Base-by-base conservation (phyloP, 2,329 filamentous ascomycete species). In the Tolypocladium ovalisporum region DNA sequence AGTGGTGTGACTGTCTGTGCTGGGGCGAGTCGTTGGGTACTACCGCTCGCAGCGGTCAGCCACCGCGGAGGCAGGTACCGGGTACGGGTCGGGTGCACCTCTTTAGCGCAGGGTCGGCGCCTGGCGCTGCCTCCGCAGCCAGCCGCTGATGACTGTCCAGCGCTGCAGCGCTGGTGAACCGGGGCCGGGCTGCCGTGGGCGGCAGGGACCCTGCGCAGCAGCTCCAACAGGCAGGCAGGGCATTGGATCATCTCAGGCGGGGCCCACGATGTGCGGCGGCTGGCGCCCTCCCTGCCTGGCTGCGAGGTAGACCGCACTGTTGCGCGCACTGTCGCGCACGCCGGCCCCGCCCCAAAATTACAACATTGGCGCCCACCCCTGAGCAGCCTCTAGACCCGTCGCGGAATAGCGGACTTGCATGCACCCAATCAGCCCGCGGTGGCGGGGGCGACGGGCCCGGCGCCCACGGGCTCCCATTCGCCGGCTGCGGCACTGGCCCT, bases 351-450 rank as follows among this genome's bases (percentile, higher is more conserved):
- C 58, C 66, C 64, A 65, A 64, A 61, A 67, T 68, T 63, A 64
- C 66, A 67, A 61, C 64, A 62, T 62, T 59, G 63, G 62, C 63
- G 54, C 57, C 55, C 39, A 42, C 57, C 57, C 57, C 54, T 39
- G 40, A 37, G 53, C 40, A 59, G 57, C 56, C 51, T 39, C 66
- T 67, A 66, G 56, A 35, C 62, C 62, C 29, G 5, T 9, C n/a
- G 19, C n/a, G 55, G 54, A 27, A 55, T 67, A 66, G 66, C 57
- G 54, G 22, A 8, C 54, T 63, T 60, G 56, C 40, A 54, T 58
- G 62, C 61, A 57, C 59, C 69, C 70, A 71, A 70, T 71, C 65
- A 69, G 57, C 60, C 53, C 54, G 55, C 56, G 64, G 70, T 71
- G 70, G 68, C 68, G 63, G 72, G 62, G 61, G 55, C 35, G 53